Evolutionary conservation across 768 basidiomycete genomes (phyloP).

Genomic region (Lactarius sp.): DNA sequence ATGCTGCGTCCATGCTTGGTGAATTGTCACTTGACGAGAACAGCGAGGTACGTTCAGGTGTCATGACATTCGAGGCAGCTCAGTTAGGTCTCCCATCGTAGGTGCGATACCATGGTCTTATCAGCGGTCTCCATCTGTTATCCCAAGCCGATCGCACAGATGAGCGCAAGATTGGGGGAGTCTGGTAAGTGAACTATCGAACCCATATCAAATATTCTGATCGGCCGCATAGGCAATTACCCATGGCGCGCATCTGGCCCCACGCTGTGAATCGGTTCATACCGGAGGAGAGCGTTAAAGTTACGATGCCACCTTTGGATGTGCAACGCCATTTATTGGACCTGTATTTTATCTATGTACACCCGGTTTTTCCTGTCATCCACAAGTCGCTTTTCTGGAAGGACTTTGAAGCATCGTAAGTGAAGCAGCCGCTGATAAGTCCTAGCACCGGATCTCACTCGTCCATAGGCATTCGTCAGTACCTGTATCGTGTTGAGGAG

Average conservation of each 20-base stretch:
- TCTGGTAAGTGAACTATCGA: constrained; percentile 44
- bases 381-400: constrained; percentile 64
- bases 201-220: neutral
- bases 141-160: constrained; percentile 61
- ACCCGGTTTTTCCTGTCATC: constrained; percentile 80
- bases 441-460: neutral
- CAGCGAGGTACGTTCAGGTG: constrained; percentile 48
- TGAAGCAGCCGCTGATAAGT: neutral
- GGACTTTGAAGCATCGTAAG: constrained; percentile 42
- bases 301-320: constrained; percentile 53
- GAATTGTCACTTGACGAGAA: constrained; percentile 72
- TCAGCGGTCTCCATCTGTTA: constrained; percentile 73
- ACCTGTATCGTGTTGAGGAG: neutral
- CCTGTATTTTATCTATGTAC: constrained; percentile 78
- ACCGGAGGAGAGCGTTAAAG: constrained; percentile 41
- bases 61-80: constrained; percentile 26
- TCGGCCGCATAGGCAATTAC: constrained; percentile 47
- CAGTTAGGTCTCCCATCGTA: constrained; percentile 35
- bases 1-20: constrained; percentile 55
- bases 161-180: constrained; percentile 60
- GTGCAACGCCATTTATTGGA: constrained; percentile 65
- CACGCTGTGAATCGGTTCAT: constrained; percentile 44
- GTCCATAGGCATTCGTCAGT: constrained; percentile 20
- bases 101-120: constrained; percentile 80
- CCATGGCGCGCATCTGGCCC: constrained; percentile 75